Evolutionary conservation across 2,329 filamentous ascomycete species (phyloP), one percentile per base, ranked within the genome.

Genomic region (Dothideomycetidae sp.): DNA sequence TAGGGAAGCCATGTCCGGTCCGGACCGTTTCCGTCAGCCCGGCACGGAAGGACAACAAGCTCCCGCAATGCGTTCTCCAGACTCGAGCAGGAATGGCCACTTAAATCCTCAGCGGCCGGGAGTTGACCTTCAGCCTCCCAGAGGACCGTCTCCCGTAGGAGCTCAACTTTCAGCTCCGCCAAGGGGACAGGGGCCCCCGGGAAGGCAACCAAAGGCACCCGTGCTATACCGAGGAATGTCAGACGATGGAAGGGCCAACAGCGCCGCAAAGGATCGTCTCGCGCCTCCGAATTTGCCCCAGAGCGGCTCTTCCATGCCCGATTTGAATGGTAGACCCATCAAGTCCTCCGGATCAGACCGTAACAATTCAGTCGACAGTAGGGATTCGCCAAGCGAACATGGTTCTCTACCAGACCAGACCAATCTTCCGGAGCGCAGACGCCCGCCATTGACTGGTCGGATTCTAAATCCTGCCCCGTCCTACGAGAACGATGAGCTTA

Each of bases 371-470:
- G 18, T 30, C 13, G 36, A 38, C 28, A 33, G 29, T 38, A 16
- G 36, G n/a, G n/a, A 31, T 15, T 17, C 17, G 5, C 36, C 36
- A 4, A 33, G 36, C 14, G 36, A 38, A 4, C 29, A 38, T 28
- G 36, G 36, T 7, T n/a, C 7, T 15, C 26, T 32, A 26, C 34
- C 28, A 11, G 34, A 36, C n/a, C 36, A 33, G 4, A 45, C 42
- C 26, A 41, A 39, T 18, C 53, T 55, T 1, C 77, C 77, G 0
- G 75, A 79, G 47, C 64, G 77, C 43, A 75, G 68, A 52, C 62
- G 77, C 33, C 77, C 77, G 2, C 73, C 75, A 0, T 78, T 81
- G 73, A 70, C 77, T 42, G 67, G 70, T 5, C 55, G 68, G 5
- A 28, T 40, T 14, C 32, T 40, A 10, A 40, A 31, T 15, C 37